Base-by-base conservation (phyloP, 2,329 filamentous ascomycete species). In the Fusarium gaditjirri region DNA sequence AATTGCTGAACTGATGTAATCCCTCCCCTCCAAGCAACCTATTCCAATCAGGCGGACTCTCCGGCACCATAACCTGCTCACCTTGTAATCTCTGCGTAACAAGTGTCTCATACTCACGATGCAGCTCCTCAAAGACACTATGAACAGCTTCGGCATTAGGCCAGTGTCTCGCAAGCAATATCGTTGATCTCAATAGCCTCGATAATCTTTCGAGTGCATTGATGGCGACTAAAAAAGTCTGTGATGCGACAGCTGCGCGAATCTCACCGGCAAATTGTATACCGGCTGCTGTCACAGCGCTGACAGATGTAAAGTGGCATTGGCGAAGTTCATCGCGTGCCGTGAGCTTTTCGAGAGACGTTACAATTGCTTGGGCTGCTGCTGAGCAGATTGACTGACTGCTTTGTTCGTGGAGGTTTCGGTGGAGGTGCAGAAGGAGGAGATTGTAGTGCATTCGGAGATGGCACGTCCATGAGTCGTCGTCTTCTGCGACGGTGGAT, bases 361-460 rank as follows among this genome's bases (percentile, higher is more conserved):
- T 66, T 7, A 77, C 70, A 1, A 77, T 76, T 11, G 75, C 75
- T 47, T 77, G 74, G 0, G 75, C 75, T 6, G 75, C 75, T 2
- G 75, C 74, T 2, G 75, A 75, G 39, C 75, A 75, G 35, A 77
- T 76, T 1, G 75, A 75, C 13, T 67, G 70, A 8, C 75, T 76
- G 23, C 72, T 74, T 1, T 66, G 42, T 1, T 70, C 74, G 1
- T 58, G 55, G 1, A 75, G 42, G 12, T 77, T 77, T 1, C 75
- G 70, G 3, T 77, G 75, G 5, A 77, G 70, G n/a, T 77, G 75
- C 0, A 77, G 29, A 0, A 77, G 53, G 1, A 77, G 58, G 3
- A 77, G 63, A 9, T 77, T 77, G 23, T 77, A 77, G 38, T 77
- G 75, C 75, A 77, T 77, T 1, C 75, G 33, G 3, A 77, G 60